A percentile compares a stretch with the other conserved stretches of the same genome.
Conservation (phyloP, 352 stramenopile genomes). For the Phytopythium litorale region DNA sequence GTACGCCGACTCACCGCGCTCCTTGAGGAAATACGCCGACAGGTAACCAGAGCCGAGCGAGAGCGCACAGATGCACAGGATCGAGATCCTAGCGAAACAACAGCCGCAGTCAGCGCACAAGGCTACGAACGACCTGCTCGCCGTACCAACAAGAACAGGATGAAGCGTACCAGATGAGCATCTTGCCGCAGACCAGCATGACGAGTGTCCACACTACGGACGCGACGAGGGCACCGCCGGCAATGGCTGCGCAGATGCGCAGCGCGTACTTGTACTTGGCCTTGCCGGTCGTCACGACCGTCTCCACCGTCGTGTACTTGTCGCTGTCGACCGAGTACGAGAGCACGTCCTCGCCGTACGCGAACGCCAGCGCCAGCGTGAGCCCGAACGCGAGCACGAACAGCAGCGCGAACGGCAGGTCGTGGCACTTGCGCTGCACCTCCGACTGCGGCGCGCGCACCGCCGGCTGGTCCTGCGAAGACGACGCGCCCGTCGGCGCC, state of each 20-base stretch:
- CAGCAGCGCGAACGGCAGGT: slow-evolving; percentile 21
- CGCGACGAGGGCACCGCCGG: slow-evolving; percentile 28
- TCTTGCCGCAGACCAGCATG: slow-evolving; percentile 52
- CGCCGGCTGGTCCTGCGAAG: slow-evolving; percentile 5
- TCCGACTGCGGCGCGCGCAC: slow-evolving; percentile 19
- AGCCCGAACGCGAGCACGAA: slow-evolving; percentile 20
- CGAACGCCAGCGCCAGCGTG: slow-evolving; percentile 18
- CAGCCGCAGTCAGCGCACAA: neutral
- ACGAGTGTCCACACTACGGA: slow-evolving; percentile 46
- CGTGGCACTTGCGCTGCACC: slow-evolving; percentile 20
- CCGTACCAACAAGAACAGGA: neutral
- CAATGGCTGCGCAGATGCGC: slow-evolving; percentile 41
- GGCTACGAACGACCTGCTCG: neutral
- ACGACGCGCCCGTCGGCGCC: slow-evolving; percentile 2
- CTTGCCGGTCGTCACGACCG: neutral
- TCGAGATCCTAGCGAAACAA: slow-evolving; percentile 24
- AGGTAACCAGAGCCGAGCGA: slow-evolving; percentile 33
- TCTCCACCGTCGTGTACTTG: slow-evolving; percentile 9
- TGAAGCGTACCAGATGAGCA: slow-evolving; percentile 49
- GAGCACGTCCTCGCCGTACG: slow-evolving; percentile 26
- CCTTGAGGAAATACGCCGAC: slow-evolving; percentile 35
- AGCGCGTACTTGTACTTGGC: slow-evolving; percentile 60
- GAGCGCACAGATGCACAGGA: slow-evolving; percentile 33
- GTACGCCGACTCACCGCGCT: slow-evolving; percentile 34
- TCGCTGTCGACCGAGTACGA: slow-evolving; percentile 9